These are phyloP conservation scores for Nothopassalora personata DNA, from an alignment of 2,329 filamentous ascomycete genomes.

Conservation along the genomic window DNA sequence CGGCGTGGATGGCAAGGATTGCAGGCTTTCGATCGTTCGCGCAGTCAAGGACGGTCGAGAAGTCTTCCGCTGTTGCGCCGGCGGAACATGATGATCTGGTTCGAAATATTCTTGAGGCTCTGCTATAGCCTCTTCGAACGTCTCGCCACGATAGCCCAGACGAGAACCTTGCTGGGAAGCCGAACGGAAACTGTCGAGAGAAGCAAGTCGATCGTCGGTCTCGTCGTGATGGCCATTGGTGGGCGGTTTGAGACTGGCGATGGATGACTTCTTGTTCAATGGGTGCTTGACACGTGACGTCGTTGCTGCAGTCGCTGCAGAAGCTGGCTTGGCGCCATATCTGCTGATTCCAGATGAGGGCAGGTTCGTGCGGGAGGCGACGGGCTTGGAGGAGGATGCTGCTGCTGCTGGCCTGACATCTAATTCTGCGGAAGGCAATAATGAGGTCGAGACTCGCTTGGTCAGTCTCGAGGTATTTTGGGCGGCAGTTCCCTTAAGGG, in stretches of 20 bases:
- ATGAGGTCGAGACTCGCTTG: conserved; percentile 11
- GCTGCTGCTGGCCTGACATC: background rate
- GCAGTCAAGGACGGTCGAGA: conserved; percentile 64
- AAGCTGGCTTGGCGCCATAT: conserved; percentile 1
- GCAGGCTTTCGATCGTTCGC: conserved; percentile 77
- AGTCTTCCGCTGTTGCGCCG: conserved; percentile 31
- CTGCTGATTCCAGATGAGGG: background rate
- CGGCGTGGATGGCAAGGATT: conserved; percentile 73
- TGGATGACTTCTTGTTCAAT: background rate
- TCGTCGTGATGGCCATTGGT: conserved; percentile 26
- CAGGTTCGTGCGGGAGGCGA: conserved; percentile 6
- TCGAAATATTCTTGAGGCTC: conserved; percentile 18
- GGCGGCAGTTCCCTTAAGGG: conserved; percentile 1
- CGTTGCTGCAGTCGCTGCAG: background rate
- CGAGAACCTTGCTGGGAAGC: conserved; percentile 39
- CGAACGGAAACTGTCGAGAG: conserved; percentile 40
- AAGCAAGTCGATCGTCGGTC: conserved; percentile 38
- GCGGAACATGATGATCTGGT: conserved; percentile 11
- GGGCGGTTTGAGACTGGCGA: background rate
- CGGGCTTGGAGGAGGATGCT: conserved; percentile 5
- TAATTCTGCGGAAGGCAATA: conserved; percentile 4
- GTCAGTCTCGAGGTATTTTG: conserved; percentile 4
- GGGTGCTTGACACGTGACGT: conserved; percentile 1
- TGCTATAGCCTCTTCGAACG: conserved; percentile 16
- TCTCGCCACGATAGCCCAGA: conserved; percentile 30